Evolutionary conservation across 768 basidiomycete species (phyloP), one percentile per base, ranked within the genome.

Genomic region (Boletus sensibilis): DNA sequence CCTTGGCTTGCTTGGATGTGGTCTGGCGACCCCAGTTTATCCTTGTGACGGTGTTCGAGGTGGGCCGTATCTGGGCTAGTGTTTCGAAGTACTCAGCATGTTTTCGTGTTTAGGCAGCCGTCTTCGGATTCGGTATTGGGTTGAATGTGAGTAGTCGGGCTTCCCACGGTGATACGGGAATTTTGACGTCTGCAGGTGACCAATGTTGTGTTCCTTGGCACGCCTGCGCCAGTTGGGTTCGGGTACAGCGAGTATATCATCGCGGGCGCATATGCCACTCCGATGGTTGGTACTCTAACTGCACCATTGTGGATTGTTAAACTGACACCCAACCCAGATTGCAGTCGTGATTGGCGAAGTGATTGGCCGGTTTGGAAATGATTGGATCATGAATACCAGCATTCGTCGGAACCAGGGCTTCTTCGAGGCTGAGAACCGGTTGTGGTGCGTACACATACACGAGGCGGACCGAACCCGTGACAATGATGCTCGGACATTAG

Each of bases 331-430:
- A 18, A 5, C 18, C 12, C 18, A 80, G 79, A 66, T 83, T 21
- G 82, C 77, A 0, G 77, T 79, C 12, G 46, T 83, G 12, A 61
- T 84, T 23, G 84, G 83, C 5, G 82, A 84, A 62, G 18, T 83
- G 2, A 62, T 76, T 3, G 82, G 83, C 37, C 74, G 78, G 8
- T 84, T 74, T 60, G 67, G 74, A 44, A 83, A 84, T 54, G 82
- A 84, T 49, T 72, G 72, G 66, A 75, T 82, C 35, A 78, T 81
- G 68, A 71, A 74, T 50, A 25, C 68, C 18, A 72, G 66, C 41
- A 78, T 81, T 58, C 72, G 77, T 20, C 60, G 75, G 33, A 80
- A 82, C 61, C 59, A 67, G 0, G 83, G 83, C 45, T 76, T 84
- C 42, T 83, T 84, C 66, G 76, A 77, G 51, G 78, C 83, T 3